Evolutionary conservation across 2,329 filamentous ascomycete species (phyloP).

Genomic region (Monilinia aucupariae): DNA sequence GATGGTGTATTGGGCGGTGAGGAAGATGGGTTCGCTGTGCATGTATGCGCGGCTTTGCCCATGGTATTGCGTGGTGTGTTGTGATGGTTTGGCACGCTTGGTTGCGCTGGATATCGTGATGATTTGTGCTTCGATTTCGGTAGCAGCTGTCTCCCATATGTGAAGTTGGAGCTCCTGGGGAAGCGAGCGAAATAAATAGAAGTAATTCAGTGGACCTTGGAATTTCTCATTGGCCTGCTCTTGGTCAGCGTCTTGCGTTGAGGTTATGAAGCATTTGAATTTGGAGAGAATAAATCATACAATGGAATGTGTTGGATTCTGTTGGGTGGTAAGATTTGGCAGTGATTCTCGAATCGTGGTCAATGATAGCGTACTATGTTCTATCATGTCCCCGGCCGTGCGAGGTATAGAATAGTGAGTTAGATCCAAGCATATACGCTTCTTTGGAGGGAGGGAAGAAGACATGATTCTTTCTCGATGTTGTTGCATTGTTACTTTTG

Average conservation of each 20-base stretch:
- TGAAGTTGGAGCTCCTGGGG: not conserved
- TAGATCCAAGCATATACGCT: not conserved
- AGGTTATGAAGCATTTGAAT: not conserved
- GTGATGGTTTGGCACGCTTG: not conserved
- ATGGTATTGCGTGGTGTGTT: not conserved
- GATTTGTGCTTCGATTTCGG: not conserved
- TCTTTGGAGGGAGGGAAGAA: not conserved
- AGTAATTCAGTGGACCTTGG: not conserved
- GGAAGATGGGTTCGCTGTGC: not conserved
- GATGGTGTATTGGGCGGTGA: not conserved
- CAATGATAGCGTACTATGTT: not conserved
- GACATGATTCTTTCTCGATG: not conserved
- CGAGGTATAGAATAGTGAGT: not conserved
- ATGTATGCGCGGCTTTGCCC: not conserved
- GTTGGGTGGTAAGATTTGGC: not conserved
- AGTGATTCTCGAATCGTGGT: not conserved
- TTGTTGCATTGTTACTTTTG: not conserved
- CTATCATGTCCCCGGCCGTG: not conserved
- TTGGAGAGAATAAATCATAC: not conserved
- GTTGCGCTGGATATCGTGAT: not conserved
- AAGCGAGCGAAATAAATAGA: not conserved
- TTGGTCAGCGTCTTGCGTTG: not conserved
- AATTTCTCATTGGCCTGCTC: not conserved
- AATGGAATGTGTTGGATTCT: not conserved
- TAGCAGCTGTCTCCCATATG: not conserved